A percentile compares a stretch with the other conserved stretches of the same genome.
These are phyloP conservation scores for Ceratocystis colombiana DNA, from an alignment of 2,329 filamentous ascomycete genomes.

Conservation along the genomic window DNA sequence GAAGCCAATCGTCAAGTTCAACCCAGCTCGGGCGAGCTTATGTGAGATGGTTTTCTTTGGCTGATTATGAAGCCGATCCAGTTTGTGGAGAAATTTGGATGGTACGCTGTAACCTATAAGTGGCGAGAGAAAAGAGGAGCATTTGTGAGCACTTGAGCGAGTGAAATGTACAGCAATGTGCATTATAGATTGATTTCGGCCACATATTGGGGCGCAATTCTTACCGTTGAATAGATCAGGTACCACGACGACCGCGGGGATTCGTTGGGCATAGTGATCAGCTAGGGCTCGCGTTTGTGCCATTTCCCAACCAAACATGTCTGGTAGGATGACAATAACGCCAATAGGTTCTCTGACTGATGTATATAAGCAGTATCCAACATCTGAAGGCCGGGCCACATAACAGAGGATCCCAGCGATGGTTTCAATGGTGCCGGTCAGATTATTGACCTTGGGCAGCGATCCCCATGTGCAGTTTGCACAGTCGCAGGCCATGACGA, in stretches of 20 bases:
- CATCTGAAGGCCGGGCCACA: constrained; percentile 28
- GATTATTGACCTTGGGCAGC: constrained; percentile 26
- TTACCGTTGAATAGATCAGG: constrained; percentile 43
- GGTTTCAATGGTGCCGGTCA: constrained; percentile 28
- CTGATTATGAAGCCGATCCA: constrained; percentile 26
- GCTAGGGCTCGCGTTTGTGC: constrained; percentile 43
- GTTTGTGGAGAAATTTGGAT: constrained; percentile 28
- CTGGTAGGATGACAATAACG: constrained; percentile 43
- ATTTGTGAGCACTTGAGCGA: background rate
- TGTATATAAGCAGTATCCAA: constrained; percentile 9
- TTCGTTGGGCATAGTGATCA: constrained; percentile 42
- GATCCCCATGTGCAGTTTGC: constrained; percentile 27
- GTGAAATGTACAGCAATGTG: background rate
- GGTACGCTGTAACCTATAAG: constrained; percentile 29
- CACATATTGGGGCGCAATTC: background rate
- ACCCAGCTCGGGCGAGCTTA: constrained; percentile 2
- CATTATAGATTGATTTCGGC: background rate
- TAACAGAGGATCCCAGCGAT: constrained; percentile 29
- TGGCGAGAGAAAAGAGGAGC: background rate
- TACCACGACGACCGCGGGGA: constrained; percentile 40
- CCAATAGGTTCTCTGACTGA: constrained; percentile 31
- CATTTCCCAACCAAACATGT: constrained; percentile 45
- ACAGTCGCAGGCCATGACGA: constrained; percentile 21
- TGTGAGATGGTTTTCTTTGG: constrained; percentile 8
- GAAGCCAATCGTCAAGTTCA: constrained; percentile 8